Evolutionary conservation across 805 yeast species (phyloP).

Genomic region (Blastobotrys mokoenaii): DNA sequence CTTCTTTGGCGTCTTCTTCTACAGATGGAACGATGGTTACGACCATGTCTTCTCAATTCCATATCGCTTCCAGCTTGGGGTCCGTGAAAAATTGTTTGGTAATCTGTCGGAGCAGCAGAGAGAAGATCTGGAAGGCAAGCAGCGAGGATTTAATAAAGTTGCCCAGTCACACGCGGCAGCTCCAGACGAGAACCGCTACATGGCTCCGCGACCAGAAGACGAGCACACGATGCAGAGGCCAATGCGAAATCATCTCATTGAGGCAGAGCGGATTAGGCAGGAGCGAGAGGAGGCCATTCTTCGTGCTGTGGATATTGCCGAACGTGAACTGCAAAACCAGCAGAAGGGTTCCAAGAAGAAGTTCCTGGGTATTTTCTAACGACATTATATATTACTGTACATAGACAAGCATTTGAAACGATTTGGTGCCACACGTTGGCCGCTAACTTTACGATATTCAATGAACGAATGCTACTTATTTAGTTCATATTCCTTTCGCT

Average conservation of each 20-base stretch:
- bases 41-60: constrained; percentile 67
- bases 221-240: constrained; percentile 47
- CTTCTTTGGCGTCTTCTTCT: constrained; percentile 58
- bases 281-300: constrained; percentile 52
- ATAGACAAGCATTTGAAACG: background rate
- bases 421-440: too few species aligned
- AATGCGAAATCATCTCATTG: constrained; percentile 59
- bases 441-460: too few species aligned
- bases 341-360: background rate
- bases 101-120: constrained; percentile 48
- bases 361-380: background rate
- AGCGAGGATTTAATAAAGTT: constrained; percentile 20
- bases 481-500: too few species aligned
- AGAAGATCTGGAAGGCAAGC: constrained; percentile 46
- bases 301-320: constrained; percentile 39
- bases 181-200: constrained; percentile 1
- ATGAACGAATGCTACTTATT: too few species aligned
- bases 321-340: constrained; percentile 12
- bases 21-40: constrained; percentile 78
- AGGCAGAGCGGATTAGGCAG: constrained; percentile 64
- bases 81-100: constrained; percentile 48
- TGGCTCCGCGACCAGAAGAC: constrained; percentile 31
- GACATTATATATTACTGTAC: background rate
- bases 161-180: constrained; percentile 22
- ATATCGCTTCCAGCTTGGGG: constrained; percentile 50